A percentile compares a stretch with the other conserved stretches of the same genome.
Conservation (phyloP, 371 early-diverging fungal genomes). For the Mucor velutinosus region DNA sequence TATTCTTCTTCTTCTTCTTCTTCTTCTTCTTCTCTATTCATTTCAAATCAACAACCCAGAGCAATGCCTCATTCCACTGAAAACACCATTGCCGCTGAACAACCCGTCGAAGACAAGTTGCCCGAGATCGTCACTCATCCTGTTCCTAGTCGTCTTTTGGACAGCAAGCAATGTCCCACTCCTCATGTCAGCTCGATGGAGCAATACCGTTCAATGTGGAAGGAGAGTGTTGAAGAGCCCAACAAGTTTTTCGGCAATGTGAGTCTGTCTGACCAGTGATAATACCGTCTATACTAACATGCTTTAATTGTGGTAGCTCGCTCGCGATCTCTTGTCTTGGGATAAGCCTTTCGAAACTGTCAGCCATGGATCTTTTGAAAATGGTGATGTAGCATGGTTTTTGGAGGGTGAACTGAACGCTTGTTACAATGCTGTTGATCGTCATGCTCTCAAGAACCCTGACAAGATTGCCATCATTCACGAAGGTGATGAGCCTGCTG, state of each 20-base stretch:
- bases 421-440: slow-evolving; percentile 96
- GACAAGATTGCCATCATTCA: slow-evolving; percentile 85
- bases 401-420: slow-evolving; percentile 91
- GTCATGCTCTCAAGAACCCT: slow-evolving; percentile 79
- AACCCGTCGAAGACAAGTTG: neutral
- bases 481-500: slow-evolving; percentile 88
- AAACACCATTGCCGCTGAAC: neutral
- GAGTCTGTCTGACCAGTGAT: slow-evolving; percentile 9
- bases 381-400: slow-evolving; percentile 93
- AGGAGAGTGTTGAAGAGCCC: slow-evolving; percentile 79
- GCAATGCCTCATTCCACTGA: slow-evolving; percentile 13
- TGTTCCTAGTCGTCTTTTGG: slow-evolving; percentile 49
- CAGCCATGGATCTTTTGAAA: slow-evolving; percentile 60
- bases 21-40: neutral
- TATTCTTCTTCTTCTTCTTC: neutral
- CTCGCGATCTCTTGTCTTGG: slow-evolving; percentile 65
- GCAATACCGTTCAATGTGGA: slow-evolving; percentile 77
- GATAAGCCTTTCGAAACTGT: slow-evolving; percentile 74
- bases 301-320: neutral
- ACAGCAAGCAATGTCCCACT: slow-evolving; percentile 45
- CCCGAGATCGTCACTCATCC: slow-evolving; percentile 32
- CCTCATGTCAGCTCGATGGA: slow-evolving; percentile 78
- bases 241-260: slow-evolving; percentile 86
- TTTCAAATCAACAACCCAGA: neutral
- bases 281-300: slow-evolving; percentile 55